Base-by-base conservation (phyloP, 2,329 filamentous ascomycete genomes). In the Alternaria arbusti region DNA sequence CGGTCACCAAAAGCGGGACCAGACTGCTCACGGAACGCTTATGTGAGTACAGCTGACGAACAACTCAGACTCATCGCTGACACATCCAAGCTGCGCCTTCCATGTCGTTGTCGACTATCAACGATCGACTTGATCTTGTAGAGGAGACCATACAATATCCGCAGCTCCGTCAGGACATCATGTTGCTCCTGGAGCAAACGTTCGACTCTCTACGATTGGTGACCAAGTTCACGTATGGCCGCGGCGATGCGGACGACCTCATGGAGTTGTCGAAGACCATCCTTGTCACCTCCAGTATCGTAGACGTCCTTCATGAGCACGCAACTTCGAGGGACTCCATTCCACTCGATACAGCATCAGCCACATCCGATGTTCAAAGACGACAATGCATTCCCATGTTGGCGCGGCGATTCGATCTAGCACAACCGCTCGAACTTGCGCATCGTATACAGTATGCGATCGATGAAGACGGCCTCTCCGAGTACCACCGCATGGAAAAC, bases 191-290 rank as follows among this genome's bases (percentile, higher is more conserved):
- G 3, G 88, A 89, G 65, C 86, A 88, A 23, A 95, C 90, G 55
- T 90, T 93, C 71, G 96, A 99, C 80, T 93, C 93, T 3, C 91
- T 96, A 74, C 91, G 96, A 1, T 84, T 99, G 4, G 89, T 97
- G 2, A 96, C 98, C 74, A 97, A 96, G 76, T 98, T 99, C 78
- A 92, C 95, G 0, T 87, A 98, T 9, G 94, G 95, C 11, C 88
- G 93, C 66, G 96, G 95, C n/a, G 92, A 97, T 73, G 87, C 95
- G 1, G 95, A 98, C 75, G 96, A 98, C 78, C 86, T 99, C 40
- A 84, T 98, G 46, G 91, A 89, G 54, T 84, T 99, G 13, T 92
- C 93, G 1, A 90, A 87, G 69, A 97, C 96, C 1, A 92, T 98
- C 63, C 81, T 87, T 55, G 89, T 91, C 6, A 94, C 92, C 5